A percentile compares a stretch with the other conserved stretches of the same genome.
Evolutionary conservation across 2,329 filamentous ascomycete species (phyloP).

Genomic region (Alternaria brassicae): DNA sequence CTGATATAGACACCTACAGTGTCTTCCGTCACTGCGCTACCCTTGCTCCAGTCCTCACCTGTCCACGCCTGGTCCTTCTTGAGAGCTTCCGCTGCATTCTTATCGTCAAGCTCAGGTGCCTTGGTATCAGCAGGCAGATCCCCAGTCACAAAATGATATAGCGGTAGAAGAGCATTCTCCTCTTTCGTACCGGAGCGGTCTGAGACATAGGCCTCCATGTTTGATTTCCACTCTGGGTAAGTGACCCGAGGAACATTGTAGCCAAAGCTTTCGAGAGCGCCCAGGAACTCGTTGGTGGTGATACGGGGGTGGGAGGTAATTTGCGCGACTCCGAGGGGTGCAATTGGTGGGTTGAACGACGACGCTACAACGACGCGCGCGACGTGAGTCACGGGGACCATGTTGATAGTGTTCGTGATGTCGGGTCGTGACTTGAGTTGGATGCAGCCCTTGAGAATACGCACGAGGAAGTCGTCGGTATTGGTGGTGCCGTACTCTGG

Average conservation of each 20-base stretch:
- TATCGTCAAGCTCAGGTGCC: conserved; percentile 77
- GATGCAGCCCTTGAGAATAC: conserved; percentile 85
- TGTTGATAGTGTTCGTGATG: conserved; percentile 88
- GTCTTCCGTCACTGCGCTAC: conserved; percentile 64
- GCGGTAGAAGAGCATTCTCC: conserved; percentile 72
- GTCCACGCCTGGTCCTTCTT: conserved; percentile 68
- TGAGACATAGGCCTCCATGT: conserved; percentile 72
- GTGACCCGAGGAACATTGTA: conserved; percentile 71
- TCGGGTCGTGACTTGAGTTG: conserved; percentile 76
- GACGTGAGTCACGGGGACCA: conserved; percentile 86
- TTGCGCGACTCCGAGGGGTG: conserved; percentile 70
- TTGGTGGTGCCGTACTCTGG: conserved; percentile 71
- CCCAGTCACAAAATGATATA: conserved; percentile 75
- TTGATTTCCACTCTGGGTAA: conserved; percentile 73
- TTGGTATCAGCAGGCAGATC: conserved; percentile 74
- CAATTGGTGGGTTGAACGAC: conserved; percentile 67
- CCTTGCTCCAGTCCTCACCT: conserved; percentile 63
- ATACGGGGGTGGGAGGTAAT: conserved; percentile 82
- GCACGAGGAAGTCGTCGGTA: conserved; percentile 89
- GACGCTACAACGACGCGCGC: conserved; percentile 79
- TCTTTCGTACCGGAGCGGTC: conserved; percentile 63
- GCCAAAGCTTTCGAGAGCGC: conserved; percentile 73
- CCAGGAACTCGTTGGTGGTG: conserved; percentile 79
- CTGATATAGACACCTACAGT: conserved; percentile 69
- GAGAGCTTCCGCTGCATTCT: conserved; percentile 70